phyloP scores from a whole-genome alignment of 148 eudicot genomes.

The Amaranthus hypochondriacus region DNA sequence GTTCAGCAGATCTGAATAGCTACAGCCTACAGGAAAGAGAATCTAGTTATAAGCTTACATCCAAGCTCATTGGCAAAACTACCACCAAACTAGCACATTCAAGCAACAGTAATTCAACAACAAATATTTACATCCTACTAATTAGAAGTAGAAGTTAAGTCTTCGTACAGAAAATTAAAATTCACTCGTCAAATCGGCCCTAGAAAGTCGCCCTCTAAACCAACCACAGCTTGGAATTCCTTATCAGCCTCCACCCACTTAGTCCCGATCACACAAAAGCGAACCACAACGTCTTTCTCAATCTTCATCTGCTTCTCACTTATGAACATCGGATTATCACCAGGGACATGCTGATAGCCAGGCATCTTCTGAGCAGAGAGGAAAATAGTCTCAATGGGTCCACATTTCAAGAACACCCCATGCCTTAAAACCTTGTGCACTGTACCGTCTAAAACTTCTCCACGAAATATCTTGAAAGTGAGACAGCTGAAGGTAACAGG shows the following conservation, averaged over 20 bases:
- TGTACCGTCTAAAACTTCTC: conserved; percentile 58
- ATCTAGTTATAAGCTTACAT: too few species aligned
- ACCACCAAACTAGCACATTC: neutral
- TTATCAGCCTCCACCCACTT: conserved; percentile 58
- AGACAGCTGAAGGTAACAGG: conserved; percentile 61
- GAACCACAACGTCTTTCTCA: conserved; percentile 50
- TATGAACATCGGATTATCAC: conserved; percentile 62
- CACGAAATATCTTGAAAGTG: conserved; percentile 49
- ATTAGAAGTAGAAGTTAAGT: conserved; percentile 9
- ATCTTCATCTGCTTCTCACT: conserved; percentile 52
- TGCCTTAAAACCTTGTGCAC: conserved; percentile 64
- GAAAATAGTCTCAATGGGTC: conserved; percentile 54
- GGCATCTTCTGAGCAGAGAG: conserved; percentile 63
- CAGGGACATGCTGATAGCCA: conserved; percentile 53
- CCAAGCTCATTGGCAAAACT: too few species aligned
- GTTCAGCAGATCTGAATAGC: too few species aligned
- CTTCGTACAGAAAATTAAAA: neutral
- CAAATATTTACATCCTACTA: conserved; percentile 12
- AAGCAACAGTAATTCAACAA: neutral
- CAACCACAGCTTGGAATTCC: conserved; percentile 56
- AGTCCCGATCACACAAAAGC: conserved; percentile 46
- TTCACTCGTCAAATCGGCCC: conserved; percentile 40
- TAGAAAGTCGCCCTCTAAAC: conserved; percentile 59
- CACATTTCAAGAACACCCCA: conserved; percentile 61
- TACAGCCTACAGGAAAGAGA: too few species aligned